Conservation (phyloP, 768 basidiomycete species). For the Lactarius sanguifluus region DNA sequence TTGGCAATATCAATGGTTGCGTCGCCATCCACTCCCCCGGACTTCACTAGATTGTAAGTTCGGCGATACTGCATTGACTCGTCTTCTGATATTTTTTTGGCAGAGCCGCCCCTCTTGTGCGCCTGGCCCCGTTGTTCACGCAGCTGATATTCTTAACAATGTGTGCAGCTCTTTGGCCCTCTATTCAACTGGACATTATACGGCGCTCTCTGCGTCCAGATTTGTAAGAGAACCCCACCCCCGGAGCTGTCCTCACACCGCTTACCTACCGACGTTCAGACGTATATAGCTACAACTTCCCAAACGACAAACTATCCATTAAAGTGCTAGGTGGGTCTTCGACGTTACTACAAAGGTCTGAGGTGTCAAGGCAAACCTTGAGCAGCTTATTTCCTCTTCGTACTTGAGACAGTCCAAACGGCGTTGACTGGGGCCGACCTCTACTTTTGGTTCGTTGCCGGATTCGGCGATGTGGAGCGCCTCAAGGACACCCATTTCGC, state of each 20-base stretch:
- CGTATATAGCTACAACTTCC: neutral
- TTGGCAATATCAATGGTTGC: neutral
- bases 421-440: constrained; percentile 2
- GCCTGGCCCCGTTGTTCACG: neutral
- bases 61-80: neutral
- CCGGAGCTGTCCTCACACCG: neutral
- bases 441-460: neutral
- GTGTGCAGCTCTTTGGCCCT: neutral
- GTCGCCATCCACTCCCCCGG: neutral
- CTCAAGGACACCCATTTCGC: neutral
- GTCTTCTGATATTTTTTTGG: neutral
- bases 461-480: neutral
- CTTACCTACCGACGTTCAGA: neutral
- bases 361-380: neutral
- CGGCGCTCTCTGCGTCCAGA: neutral
- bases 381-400: neutral
- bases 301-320: neutral
- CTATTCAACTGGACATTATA: constrained; percentile 1
- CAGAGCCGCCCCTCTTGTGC: neutral
- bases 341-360: neutral
- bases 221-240: neutral
- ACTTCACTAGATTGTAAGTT: neutral
- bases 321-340: neutral
- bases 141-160: neutral
- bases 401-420: neutral